Evolutionary conservation across 2,329 filamentous ascomycete genomes (phyloP).

Genomic region (Xylaria sp.): DNA sequence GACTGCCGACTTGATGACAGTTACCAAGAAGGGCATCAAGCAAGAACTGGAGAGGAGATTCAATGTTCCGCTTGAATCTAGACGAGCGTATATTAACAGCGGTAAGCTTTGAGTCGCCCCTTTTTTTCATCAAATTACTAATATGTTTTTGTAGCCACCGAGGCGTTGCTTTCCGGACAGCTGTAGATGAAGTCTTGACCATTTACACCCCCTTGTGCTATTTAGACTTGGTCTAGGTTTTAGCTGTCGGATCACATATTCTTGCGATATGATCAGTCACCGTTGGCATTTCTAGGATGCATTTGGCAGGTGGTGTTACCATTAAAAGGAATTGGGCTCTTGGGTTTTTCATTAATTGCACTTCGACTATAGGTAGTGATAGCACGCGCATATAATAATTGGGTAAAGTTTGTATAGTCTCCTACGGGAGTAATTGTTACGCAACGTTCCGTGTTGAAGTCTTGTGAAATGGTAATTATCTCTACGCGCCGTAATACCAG

Average conservation of each 20-base stretch:
- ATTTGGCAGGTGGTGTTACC: conserved; percentile 37
- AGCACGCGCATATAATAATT: conserved; percentile 38
- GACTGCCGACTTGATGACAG: conserved; percentile 93
- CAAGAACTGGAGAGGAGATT: conserved; percentile 91
- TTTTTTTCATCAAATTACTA: conserved; percentile 44
- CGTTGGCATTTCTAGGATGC: conserved; percentile 27
- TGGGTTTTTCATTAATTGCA: conserved; percentile 18
- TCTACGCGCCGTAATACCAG: neutral
- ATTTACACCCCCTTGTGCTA: neutral
- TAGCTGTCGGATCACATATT: conserved; percentile 15
- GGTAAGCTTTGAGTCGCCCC: conserved; percentile 65
- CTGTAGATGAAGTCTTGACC: conserved; percentile 58
- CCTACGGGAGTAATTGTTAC: conserved; percentile 6
- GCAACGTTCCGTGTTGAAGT: neutral
- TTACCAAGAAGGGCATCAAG: conserved; percentile 99
- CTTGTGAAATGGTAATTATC: neutral
- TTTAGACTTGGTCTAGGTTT: conserved; percentile 12
- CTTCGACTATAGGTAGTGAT: conserved; percentile 28
- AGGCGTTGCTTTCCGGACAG: conserved; percentile 81
- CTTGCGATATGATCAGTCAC: conserved; percentile 20
- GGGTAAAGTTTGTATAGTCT: conserved; percentile 25
- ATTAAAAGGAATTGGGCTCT: conserved; percentile 24
- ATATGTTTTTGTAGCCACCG: conserved; percentile 66
- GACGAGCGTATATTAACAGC: conserved; percentile 92
- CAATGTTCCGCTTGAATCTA: conserved; percentile 83